Evolutionary conservation across 2,329 filamentous ascomycete genomes (phyloP), one percentile per base, ranked within the genome.

Genomic region (Bipolaris zeicola): DNA sequence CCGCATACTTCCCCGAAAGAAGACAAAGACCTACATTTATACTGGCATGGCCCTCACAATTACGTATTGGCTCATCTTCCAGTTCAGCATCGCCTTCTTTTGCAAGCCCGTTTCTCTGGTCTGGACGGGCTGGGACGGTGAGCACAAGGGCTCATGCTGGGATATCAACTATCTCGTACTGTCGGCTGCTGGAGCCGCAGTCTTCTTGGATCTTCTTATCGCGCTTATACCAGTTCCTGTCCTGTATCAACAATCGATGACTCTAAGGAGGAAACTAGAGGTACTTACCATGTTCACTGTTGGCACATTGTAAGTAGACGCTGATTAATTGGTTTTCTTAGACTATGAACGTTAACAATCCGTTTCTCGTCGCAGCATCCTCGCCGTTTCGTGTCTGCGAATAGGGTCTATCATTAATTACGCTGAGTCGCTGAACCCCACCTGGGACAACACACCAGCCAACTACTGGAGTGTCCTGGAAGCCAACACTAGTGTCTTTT

Each of bases 1-100:
- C 11, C 65, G 69, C 11, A 68, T 72, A 38, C 72, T 73, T 42
- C 68, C 68, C 1, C 52, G 67, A 8, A 26, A 37, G 8, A 18
- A 20, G 5, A 61, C 67, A 26, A 56, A 66, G 28, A 42, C 47
- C 5, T 33, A 33, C 6, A 63, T 66, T 24, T 63, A 60, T 16
- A 10, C 52, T 14, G 54, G 6, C 5, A 22, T 22, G 39, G 18
- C 39, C 11, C 38, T 24, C 11, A 42, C 38, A 22, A 26, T n/a
- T 3, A 22, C 6, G 14, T 24, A 42, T 5, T 26, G 38, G 10
- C 2, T 14, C 18, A 42, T 42, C 38, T 42, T 24, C 10, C 38
- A 24, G 14, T 42, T 42, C 38, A 24, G 38, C 20, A 22, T 42
- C 11, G 18, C 18, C 11, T 42, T 42, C 20, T 24, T 24, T 14